Conservation (phyloP, 1,284 basidiomycete species). For the Trametes versicolor region DNA sequence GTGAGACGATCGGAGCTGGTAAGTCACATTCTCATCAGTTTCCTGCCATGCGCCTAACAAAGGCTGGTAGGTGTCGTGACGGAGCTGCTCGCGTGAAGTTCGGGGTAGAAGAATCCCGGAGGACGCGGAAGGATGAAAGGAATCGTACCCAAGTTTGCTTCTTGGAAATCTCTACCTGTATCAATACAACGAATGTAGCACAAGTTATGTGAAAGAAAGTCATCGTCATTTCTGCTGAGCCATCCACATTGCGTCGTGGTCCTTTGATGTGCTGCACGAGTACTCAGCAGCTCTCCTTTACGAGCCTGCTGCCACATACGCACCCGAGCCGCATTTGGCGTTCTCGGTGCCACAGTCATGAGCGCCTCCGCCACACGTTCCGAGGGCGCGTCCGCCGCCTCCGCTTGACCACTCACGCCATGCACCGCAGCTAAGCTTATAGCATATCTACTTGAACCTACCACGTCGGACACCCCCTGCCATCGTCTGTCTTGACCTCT, state of each 20-base stretch:
- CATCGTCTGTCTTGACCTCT: not conserved
- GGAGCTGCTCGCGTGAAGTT: constrained; percentile 2
- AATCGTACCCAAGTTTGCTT: not conserved
- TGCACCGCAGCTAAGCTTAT: not conserved
- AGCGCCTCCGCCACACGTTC: not conserved
- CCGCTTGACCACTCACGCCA: not conserved
- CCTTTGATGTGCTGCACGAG: too few species aligned
- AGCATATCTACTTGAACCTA: not conserved
- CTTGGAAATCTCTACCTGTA: constrained; percentile 5
- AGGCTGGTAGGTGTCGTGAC: constrained; percentile 1
- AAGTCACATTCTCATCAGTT: constrained; percentile 34
- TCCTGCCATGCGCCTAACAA: not conserved
- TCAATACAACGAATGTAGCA: constrained; percentile 8
- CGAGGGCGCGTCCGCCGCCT: not conserved
- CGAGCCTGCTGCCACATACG: not conserved
- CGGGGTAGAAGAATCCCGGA: not conserved
- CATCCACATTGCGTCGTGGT: too few species aligned
- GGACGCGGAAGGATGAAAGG: not conserved
- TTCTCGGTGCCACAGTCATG: constrained; percentile 5
- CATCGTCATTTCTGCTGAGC: too few species aligned
- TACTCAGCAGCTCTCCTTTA: not conserved
- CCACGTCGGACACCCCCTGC: too few species aligned
- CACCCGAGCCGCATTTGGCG: constrained; percentile 1
- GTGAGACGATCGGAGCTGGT: constrained; percentile 97
- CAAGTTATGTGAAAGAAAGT: not conserved